Percentiles rank a stretch among this genome's conserved stretches.
Evolutionary conservation across 139 green algal species (phyloP).

Genomic region (Choricystis sp.): DNA sequence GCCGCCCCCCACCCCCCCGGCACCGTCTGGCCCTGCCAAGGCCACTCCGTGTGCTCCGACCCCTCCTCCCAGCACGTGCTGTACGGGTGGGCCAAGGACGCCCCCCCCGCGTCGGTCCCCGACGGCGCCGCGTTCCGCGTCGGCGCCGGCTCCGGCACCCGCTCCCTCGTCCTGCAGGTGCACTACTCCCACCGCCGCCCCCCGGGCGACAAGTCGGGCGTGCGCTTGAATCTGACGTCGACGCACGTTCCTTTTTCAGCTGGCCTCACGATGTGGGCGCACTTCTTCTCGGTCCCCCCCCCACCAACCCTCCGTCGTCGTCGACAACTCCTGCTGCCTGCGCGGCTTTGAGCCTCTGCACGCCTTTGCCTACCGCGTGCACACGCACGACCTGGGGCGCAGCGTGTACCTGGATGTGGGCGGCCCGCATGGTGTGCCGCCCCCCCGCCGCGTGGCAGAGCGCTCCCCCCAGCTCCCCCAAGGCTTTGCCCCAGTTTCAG

Average conservation of each 20-base stretch:
- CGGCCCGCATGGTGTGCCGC: not conserved
- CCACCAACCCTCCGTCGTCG: slow-evolving; percentile 12
- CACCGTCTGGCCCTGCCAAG: slow-evolving; percentile 43
- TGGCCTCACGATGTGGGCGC: slow-evolving; percentile 50
- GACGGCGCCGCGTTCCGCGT: slow-evolving; percentile 50
- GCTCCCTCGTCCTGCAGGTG: slow-evolving; percentile 58
- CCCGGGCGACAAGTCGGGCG: slow-evolving; percentile 35
- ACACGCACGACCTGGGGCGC: slow-evolving; percentile 64
- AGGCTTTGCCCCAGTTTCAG: slow-evolving; percentile 46
- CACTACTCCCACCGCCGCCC: slow-evolving; percentile 45
- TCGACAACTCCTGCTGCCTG: slow-evolving; percentile 69
- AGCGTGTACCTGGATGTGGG: slow-evolving; percentile 22
- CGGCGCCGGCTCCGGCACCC: slow-evolving; percentile 26
- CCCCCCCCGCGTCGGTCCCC: slow-evolving; percentile 41
- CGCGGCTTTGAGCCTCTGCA: slow-evolving; percentile 39
- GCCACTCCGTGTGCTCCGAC: slow-evolving; percentile 9
- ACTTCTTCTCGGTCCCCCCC: slow-evolving; percentile 50
- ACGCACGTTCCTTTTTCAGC: slow-evolving; percentile 29
- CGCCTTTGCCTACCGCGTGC: slow-evolving; percentile 66
- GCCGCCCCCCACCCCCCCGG: slow-evolving; percentile 9
- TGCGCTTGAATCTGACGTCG: slow-evolving; percentile 35
- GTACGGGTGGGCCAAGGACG: slow-evolving; percentile 75
- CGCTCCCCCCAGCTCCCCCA: slow-evolving; percentile 46
- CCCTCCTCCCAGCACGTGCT: slow-evolving; percentile 20
- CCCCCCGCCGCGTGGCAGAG: slow-evolving; percentile 2